Evolutionary conservation across 2,329 filamentous ascomycete genomes (phyloP), one percentile per base, ranked within the genome.

Genomic region (Fusarium sp.): DNA sequence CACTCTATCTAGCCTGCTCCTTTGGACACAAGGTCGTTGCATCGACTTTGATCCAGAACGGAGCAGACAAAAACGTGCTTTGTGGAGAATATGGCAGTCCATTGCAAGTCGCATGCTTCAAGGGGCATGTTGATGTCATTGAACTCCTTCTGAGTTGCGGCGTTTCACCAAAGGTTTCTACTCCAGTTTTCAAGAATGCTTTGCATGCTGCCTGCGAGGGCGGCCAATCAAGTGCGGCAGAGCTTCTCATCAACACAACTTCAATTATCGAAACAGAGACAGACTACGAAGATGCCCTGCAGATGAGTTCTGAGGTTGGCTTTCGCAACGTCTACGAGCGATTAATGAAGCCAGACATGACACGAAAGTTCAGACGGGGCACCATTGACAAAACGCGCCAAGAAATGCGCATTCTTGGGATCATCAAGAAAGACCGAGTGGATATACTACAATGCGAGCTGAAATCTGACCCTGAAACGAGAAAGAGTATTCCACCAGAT

Each of bases 51-150:
- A n/a, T n/a, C n/a, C n/a, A n/a, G n/a, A n/a, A n/a, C n/a, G n/a
- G 42, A 3, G 53, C n/a, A 3, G 23, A 58, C 11, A 1, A 13
- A 13, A 20, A 28, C 6, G 3, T 37, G 8, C 12, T 36, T 11
- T 60, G 57, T 8, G 57, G 57, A 5, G 8, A 23, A 8, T 37
- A 31, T 3, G 57, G 53, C 4, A 60, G 34, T 8, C 52, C 57
- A 8, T 10, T 60, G 4, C 30, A 58, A 23, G 57, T 34, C 13
- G 57, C 57, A 6, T 58, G 23, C 20, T 60, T 57, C 12, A 28
- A n/a, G 5, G 57, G 52, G 12, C 28, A 60, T 8, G 11, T 28
- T 6, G 52, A 58, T 1, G 34, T 60, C 2, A 23, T 37, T 3
- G 15, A 34, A 6, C 15, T 5, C 2, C 52, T 60, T 10, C 15